Conservation (phyloP, 768 basidiomycete species). For the Porphyrellus cyaneotinctus region DNA sequence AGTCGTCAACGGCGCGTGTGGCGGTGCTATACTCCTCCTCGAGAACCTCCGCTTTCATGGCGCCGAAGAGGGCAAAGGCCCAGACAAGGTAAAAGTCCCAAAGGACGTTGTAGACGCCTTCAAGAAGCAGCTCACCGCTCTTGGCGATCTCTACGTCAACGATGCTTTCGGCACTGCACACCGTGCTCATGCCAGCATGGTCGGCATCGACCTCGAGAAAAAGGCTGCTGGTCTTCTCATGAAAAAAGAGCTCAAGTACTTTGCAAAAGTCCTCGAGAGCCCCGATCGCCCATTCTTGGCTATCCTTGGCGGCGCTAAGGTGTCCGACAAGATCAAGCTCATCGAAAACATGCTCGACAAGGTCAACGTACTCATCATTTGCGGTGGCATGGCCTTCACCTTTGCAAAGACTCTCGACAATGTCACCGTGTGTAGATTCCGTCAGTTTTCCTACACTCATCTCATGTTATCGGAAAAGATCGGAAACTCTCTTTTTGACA, state of each 20-base stretch:
- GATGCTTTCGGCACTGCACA: conserved; percentile 99
- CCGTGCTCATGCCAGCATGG: conserved; percentile 98
- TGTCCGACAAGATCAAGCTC: conserved; percentile 97
- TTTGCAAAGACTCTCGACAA: conserved; percentile 93
- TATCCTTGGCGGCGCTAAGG: conserved; percentile 97
- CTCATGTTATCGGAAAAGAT: conserved; percentile 45
- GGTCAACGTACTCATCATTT: conserved; percentile 94
- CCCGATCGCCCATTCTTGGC: conserved; percentile 96
- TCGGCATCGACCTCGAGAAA: conserved; percentile 89
- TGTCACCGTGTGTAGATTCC: conserved; percentile 49
- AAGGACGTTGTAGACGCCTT: conserved; percentile 75
- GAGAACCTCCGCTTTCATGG: conserved; percentile 99
- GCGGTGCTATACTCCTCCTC: conserved; percentile 79
- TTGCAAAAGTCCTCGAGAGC: conserved; percentile 93
- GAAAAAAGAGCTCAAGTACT: conserved; percentile 98
- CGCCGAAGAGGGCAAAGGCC: conserved; percentile 96
- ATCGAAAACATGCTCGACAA: conserved; percentile 99
- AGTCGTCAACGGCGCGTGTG: conserved; percentile 54
- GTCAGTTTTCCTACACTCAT: background rate
- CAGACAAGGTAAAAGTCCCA: conserved; percentile 95
- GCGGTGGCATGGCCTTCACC: conserved; percentile 98
- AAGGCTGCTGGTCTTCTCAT: conserved; percentile 94
- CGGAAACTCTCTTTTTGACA: conserved; percentile 91
- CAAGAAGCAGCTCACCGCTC: conserved; percentile 80
- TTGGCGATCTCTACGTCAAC: conserved; percentile 97